These are phyloP conservation scores for barley (Hordeum vulgare) DNA, from an alignment of 176 grass and related monocot genomes.

Conservation along the genomic window DNA sequence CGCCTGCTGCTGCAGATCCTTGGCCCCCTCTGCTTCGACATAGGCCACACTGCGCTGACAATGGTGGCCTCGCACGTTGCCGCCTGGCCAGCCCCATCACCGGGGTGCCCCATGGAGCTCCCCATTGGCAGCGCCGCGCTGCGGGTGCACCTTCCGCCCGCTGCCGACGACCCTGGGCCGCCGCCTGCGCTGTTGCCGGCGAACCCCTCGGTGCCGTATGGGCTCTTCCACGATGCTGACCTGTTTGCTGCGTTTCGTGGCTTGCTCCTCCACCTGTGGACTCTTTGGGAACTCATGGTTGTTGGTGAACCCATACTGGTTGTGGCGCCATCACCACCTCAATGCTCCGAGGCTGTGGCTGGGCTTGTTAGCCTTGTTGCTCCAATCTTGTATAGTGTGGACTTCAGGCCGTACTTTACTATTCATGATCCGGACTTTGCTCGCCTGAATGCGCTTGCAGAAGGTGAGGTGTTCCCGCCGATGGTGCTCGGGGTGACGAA, in stretches of 20 bases:
- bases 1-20: conserved; percentile 89
- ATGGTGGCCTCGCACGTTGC: conserved; percentile 92
- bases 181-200: conserved; percentile 39
- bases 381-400: conserved; percentile 65
- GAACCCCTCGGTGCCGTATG: conserved; percentile 62
- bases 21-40: conserved; percentile 94
- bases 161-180: conserved; percentile 33
- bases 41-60: conserved; percentile 61
- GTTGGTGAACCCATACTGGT: conserved; percentile 69
- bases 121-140: conserved; percentile 77
- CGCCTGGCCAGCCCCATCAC: conserved; percentile 59
- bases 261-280: conserved; percentile 86
- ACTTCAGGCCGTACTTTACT: conserved; percentile 94
- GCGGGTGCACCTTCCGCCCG: conserved; percentile 65
- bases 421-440: conserved; percentile 95
- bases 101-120: conserved; percentile 66
- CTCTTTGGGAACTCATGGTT: conserved; percentile 92
- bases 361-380: conserved; percentile 91
- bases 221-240: conserved; percentile 87
- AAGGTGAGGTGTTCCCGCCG: conserved; percentile 66
- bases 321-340: conserved; percentile 71
- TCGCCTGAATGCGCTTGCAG: conserved; percentile 65
- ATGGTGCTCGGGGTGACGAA: conserved; percentile 91
- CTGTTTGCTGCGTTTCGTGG: conserved; percentile 77
- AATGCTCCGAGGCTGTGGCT: conserved; percentile 86